Evolutionary conservation across 805 yeast species (phyloP).

Genomic region (Lipomyces yamanashiensis): DNA sequence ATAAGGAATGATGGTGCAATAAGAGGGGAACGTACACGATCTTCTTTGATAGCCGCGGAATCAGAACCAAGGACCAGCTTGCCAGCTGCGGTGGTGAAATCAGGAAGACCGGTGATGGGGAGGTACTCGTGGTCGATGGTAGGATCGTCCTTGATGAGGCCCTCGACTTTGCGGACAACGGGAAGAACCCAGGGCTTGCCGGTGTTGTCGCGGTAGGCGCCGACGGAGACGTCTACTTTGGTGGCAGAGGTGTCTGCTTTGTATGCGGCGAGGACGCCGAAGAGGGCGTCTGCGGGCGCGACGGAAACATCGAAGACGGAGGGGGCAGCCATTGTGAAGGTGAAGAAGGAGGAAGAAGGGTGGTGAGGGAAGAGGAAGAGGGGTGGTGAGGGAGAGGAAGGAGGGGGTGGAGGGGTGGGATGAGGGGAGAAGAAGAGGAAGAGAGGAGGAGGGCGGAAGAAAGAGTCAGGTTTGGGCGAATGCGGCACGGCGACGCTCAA

Average conservation of each 20-base stretch:
- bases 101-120: constrained; percentile 75
- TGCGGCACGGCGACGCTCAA: not conserved
- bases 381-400: not conserved
- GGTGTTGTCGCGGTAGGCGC: constrained; percentile 71
- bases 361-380: not conserved
- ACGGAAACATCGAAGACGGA: constrained; percentile 37
- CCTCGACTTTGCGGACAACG: constrained; percentile 71
- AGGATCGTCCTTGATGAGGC: constrained; percentile 63
- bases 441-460: not conserved
- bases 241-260: constrained; percentile 45
- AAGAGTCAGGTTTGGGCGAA: not conserved
- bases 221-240: constrained; percentile 87
- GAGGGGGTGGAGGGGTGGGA: not conserved
- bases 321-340: constrained; percentile 4
- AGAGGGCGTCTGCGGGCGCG: constrained; percentile 41
- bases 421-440: not conserved
- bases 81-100: constrained; percentile 72
- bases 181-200: constrained; percentile 77
- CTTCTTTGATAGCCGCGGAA: constrained; percentile 52
- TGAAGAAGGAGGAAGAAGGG: not conserved
- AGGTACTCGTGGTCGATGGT: constrained; percentile 84
- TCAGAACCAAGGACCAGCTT: constrained; percentile 68
- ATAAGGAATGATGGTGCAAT: not conserved
- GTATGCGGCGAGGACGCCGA: constrained; percentile 42
- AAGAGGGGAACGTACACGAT: constrained; percentile 17